Evolutionary conservation across 2,329 filamentous ascomycete species (phyloP), one percentile per base, ranked within the genome.

Genomic region (Curvularia lunata): DNA sequence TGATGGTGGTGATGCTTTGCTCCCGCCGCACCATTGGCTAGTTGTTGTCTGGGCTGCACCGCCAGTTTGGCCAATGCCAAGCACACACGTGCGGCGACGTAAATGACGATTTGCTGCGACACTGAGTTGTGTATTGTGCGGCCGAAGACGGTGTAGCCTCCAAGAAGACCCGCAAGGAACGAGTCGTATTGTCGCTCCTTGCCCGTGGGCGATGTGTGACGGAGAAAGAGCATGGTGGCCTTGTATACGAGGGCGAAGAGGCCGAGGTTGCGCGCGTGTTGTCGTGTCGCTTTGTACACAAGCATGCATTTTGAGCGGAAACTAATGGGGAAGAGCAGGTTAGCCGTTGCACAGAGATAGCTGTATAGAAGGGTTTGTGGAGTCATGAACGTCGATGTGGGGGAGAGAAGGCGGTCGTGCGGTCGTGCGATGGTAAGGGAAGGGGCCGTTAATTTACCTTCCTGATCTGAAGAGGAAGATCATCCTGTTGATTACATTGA

Each of bases 41-140:
- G 73, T 12, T 30, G 28, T 30, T 30, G 28, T 10, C 69, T 79
- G 1, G 84, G 84, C 77, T 91, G 88, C 62, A 98, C 87, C 55
- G 91, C 86, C 56, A 98, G 81, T 72, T 92, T 91, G 30, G 93
- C 95, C 23, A 96, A 80, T 8, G 91, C 91, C 32, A 99, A 85
- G 59, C 90, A 84, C 16, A 97, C 95, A 65, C 95, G 88, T 47
- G 95, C 95, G 74, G 97, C 97, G 62, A 99, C 91, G 81, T 99
- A 99, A 70, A 98, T 91, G 77, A 97, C 92, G 75, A 99, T 99
- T 83, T 99, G 94, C 82, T 97, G 92, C 79, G 89, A 96, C 62
- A 97, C 89, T 63, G 87, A 90, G 60, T 89, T 90, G 71, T 91
- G 88, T 75, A 82, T 83, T 37, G 89, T 89, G 59, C 90, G 88